These are phyloP conservation scores for Curvularia sp. DNA, from an alignment of 2,329 filamentous ascomycete species.

Conservation along the genomic window DNA sequence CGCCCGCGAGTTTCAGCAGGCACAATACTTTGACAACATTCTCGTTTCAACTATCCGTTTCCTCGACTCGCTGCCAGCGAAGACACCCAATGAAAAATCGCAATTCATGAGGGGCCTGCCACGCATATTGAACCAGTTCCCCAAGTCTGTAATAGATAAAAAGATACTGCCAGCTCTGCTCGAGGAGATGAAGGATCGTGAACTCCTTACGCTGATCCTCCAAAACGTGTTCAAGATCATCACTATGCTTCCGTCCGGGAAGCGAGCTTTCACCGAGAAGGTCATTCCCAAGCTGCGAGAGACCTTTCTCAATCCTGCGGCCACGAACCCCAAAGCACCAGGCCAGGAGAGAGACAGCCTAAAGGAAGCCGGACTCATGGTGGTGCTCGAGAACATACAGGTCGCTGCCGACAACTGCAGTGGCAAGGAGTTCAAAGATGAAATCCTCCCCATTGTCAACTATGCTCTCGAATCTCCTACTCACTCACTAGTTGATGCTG, in stretches of 20 bases:
- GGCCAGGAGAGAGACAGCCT: conserved; percentile 77
- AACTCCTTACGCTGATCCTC: conserved; percentile 82
- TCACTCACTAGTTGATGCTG: conserved; percentile 85
- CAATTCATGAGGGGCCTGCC: conserved; percentile 89
- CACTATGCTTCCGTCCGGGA: conserved; percentile 73
- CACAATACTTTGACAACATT: conserved; percentile 96
- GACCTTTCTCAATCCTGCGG: conserved; percentile 71
- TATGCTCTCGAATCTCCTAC: conserved; percentile 87
- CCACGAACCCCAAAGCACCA: conserved; percentile 48
- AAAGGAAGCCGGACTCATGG: conserved; percentile 89
- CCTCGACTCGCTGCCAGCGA: conserved; percentile 86
- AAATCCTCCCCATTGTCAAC: conserved; percentile 85
- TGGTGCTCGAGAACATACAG: conserved; percentile 83
- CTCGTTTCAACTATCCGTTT: conserved; percentile 96
- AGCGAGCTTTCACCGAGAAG: conserved; percentile 80
- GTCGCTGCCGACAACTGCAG: conserved; percentile 80
- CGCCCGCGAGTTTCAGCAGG: conserved; percentile 90
- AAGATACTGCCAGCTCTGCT: conserved; percentile 88
- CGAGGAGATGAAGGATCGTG: conserved; percentile 92
- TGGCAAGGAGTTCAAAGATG: conserved; percentile 94
- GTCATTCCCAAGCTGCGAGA: conserved; percentile 85
- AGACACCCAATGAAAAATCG: conserved; percentile 88
- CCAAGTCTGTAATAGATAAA: conserved; percentile 90
- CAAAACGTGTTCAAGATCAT: conserved; percentile 94
- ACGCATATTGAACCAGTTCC: conserved; percentile 89